Conservation (phyloP, 208 protist species). For the Trypanosoma caninum region DNA sequence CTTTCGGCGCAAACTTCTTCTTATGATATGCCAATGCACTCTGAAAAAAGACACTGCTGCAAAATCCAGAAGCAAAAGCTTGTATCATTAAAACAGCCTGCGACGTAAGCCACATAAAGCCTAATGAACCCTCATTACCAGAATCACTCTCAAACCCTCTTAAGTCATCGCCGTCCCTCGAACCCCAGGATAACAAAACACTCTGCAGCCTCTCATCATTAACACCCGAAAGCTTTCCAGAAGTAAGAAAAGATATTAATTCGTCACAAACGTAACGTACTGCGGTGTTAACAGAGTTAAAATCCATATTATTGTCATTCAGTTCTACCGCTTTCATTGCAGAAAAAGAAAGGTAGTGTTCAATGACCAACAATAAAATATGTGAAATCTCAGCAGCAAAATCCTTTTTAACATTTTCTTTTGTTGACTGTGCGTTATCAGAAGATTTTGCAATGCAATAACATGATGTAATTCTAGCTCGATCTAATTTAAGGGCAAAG, state of each 20-base stretch:
- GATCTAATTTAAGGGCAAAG: conserved; percentile 25
- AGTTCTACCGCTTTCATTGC: conserved; percentile 22
- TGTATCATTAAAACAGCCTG: conserved; percentile 46
- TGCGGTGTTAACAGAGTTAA: conserved; percentile 25
- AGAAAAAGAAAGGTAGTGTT: conserved; percentile 48
- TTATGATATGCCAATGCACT: not conserved
- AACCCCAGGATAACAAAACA: conserved; percentile 20
- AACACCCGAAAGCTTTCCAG: conserved; percentile 30
- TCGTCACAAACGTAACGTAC: conserved; percentile 61
- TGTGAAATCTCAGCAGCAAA: conserved; percentile 37
- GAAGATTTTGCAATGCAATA: no score
- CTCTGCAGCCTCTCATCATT: conserved; percentile 34
- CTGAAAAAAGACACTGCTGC: conserved; percentile 27
- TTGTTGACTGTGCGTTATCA: no score
- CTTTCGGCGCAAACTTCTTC: not conserved
- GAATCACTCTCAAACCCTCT: not conserved
- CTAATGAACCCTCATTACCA: not conserved
- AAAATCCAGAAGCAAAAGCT: conserved; percentile 44
- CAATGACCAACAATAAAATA: conserved; percentile 39
- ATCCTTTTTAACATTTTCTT: conserved; percentile 2
- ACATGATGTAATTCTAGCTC: no score
- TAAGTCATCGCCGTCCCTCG: not conserved
- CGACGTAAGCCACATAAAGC: conserved; percentile 23
- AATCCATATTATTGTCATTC: no score
- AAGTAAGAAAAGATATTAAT: conserved; percentile 48